Evolutionary conservation across 352 stramenopile species (phyloP).

Genomic region (Globisporangium viniferum): DNA sequence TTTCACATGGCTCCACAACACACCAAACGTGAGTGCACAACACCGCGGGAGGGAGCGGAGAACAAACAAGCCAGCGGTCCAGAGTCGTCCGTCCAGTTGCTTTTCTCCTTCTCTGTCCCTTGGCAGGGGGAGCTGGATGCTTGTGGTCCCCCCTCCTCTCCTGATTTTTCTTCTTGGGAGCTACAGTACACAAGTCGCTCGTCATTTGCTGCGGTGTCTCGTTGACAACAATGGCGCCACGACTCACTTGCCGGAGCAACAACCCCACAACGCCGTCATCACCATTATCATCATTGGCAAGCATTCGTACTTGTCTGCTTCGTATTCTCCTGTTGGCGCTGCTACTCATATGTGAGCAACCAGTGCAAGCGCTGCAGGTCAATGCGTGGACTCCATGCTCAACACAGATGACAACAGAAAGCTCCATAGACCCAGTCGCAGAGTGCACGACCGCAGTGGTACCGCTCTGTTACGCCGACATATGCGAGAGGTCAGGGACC

Average conservation of each 20-base stretch:
- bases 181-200: background rate
- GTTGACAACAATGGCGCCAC: background rate
- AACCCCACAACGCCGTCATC: background rate
- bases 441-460: slow-evolving; percentile 38
- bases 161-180: background rate
- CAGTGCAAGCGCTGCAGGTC: slow-evolving; percentile 1
- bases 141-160: background rate
- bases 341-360: background rate
- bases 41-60: background rate
- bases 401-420: background rate
- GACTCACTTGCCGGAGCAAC: background rate
- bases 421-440: background rate
- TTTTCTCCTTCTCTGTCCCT: background rate
- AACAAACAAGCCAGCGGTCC: background rate
- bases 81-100: background rate
- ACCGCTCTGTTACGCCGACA: slow-evolving; percentile 44
- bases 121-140: background rate
- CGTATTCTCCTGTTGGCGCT: background rate
- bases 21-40: background rate
- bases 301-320: background rate
- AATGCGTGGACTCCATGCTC: slow-evolving; percentile 5
- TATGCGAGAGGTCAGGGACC: slow-evolving; percentile 21
- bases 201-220: background rate
- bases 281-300: background rate
- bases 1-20: slow-evolving; percentile 2